Percentiles rank a stretch among this genome's conserved stretches.
phyloP scores from a whole-genome alignment of 2,329 filamentous ascomycete genomes.

The Calonectria crousiana region DNA sequence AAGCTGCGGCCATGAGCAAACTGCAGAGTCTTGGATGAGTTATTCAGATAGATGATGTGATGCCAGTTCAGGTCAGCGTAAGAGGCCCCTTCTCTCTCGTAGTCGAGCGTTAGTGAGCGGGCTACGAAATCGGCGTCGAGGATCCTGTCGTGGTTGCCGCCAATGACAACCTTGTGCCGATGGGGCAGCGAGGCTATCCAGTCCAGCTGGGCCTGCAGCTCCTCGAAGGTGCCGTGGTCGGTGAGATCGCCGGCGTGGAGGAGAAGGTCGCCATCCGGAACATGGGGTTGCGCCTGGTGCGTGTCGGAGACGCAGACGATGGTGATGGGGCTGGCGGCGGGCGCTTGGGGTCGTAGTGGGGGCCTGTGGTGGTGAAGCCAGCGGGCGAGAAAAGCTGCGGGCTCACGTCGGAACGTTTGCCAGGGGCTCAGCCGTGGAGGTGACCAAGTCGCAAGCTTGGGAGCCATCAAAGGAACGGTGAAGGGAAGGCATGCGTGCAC shows the following conservation, averaged over 20 bases:
- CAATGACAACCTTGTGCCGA: slow-evolving; percentile 24
- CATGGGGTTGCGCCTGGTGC: slow-evolving; percentile 18
- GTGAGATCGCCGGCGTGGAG: slow-evolving; percentile 30
- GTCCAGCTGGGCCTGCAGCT: slow-evolving; percentile 24
- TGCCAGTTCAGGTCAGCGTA: slow-evolving; percentile 46
- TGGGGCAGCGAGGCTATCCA: slow-evolving; percentile 17
- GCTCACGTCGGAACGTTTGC: slow-evolving; percentile 21
- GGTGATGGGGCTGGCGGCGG: neutral
- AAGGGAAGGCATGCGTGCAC: neutral
- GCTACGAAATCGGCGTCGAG: slow-evolving; percentile 20
- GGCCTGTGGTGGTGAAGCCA: slow-evolving; percentile 14
- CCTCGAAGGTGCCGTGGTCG: slow-evolving; percentile 20
- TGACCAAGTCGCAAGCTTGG: neutral
- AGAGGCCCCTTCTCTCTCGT: neutral
- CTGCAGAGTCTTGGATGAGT: slow-evolving; percentile 40
- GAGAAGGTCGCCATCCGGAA: slow-evolving; percentile 27
- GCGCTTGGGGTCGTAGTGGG: neutral
- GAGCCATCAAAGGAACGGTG: neutral
- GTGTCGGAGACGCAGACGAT: slow-evolving; percentile 30
- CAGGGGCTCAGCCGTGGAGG: slow-evolving; percentile 9
- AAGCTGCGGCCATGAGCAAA: slow-evolving; percentile 44
- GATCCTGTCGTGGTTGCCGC: slow-evolving; percentile 27
- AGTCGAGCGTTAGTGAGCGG: neutral
- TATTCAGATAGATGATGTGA: slow-evolving; percentile 50
- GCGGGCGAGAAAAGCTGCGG: neutral